Percentiles rank a stretch among this genome's conserved stretches.
phyloP scores from a whole-genome alignment of 768 basidiomycete genomes.

The Heimioporus sp. region DNA sequence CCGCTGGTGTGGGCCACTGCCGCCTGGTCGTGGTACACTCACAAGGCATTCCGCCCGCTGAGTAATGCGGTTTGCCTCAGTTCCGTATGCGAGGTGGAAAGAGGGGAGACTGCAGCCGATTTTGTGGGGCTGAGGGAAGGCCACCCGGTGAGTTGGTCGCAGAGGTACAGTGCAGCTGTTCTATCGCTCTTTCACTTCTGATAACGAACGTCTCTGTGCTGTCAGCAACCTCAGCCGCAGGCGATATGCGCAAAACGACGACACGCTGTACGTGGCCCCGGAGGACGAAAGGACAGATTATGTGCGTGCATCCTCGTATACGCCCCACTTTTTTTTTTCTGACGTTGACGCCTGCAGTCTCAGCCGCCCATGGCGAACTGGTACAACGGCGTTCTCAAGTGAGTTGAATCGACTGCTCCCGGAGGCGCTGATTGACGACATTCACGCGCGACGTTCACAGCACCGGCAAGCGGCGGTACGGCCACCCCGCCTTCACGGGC shows the following conservation, averaged over 20 bases:
- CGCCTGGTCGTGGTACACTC: conserved; percentile 79
- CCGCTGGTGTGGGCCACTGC: conserved; percentile 77
- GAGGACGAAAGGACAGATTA: conserved; percentile 93
- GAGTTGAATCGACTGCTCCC: too few species aligned
- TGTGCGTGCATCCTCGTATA: conserved; percentile 38
- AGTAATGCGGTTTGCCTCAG: conserved; percentile 84
- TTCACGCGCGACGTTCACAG: too few species aligned
- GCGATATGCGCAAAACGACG: conserved; percentile 91
- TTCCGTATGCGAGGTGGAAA: conserved; percentile 84
- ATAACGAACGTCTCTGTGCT: too few species aligned
- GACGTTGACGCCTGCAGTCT: conserved; percentile 49
- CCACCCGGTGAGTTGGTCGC: conserved; percentile 85
- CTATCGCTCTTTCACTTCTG: too few species aligned
- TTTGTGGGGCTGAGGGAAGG: conserved; percentile 72
- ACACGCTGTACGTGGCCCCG: conserved; percentile 92
- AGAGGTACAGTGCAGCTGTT: conserved; percentile 52
- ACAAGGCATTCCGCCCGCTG: conserved; percentile 64
- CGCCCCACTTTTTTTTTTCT: conserved; percentile 1
- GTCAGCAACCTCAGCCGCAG: conserved; percentile 79
- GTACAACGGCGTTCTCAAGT: conserved; percentile 93
- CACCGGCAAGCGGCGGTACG: conserved; percentile 93
- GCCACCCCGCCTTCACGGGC: conserved; percentile 93
- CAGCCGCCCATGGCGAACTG: conserved; percentile 97
- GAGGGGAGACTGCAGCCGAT: conserved; percentile 84
- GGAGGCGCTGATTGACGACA: too few species aligned